phyloP scores from a whole-genome alignment of 257 asterid genomes.

The Anisodus tanguticus region DNA sequence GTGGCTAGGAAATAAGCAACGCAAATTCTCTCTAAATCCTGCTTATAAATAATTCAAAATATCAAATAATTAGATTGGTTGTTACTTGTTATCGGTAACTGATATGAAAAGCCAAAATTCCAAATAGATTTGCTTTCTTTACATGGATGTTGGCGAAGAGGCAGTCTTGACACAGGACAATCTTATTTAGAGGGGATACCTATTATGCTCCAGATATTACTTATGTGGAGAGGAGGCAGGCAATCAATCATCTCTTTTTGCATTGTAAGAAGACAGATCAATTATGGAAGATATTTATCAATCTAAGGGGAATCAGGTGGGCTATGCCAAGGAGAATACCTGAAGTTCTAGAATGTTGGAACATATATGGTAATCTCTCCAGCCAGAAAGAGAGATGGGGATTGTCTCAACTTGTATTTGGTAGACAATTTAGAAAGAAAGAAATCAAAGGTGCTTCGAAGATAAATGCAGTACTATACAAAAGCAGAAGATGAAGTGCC shows the following conservation, averaged over 20 bases:
- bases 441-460: background rate
- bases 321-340: background rate
- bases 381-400: background rate
- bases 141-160: background rate
- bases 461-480: background rate
- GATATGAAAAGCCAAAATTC: background rate
- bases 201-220: background rate
- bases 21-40: background rate
- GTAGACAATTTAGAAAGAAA: background rate
- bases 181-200: background rate
- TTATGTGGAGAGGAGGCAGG: background rate
- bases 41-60: background rate
- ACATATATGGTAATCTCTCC: background rate
- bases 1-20: background rate
- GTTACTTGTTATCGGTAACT: background rate
- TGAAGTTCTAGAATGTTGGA: background rate
- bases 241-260: background rate
- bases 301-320: background rate
- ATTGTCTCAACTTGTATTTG: background rate
- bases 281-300: background rate
- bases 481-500: background rate
- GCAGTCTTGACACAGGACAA: background rate
- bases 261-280: background rate
- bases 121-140: background rate
- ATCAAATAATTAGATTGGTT: background rate